phyloP scores from a whole-genome alignment of 768 basidiomycete genomes.

The Kwoniella dejecticola region DNA sequence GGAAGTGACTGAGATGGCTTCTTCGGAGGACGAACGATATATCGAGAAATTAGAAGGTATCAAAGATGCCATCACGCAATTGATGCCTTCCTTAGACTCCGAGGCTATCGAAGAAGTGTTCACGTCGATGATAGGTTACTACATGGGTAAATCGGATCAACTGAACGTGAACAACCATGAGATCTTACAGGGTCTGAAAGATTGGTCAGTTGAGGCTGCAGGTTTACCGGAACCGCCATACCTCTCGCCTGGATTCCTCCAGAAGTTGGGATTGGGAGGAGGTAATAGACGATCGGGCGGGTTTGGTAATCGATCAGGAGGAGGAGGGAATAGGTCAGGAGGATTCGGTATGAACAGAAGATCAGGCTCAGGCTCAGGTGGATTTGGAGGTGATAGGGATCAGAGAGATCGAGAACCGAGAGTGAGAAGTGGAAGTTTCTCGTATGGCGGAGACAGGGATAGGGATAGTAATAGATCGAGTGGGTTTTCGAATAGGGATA shows the following conservation, averaged over 20 bases:
- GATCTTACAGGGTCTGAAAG: conserved; percentile 64
- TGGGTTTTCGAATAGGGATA: neutral
- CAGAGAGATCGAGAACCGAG: neutral
- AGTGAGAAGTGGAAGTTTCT: conserved; percentile 7
- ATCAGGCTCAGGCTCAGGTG: too few species aligned
- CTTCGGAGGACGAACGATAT: conserved; percentile 61
- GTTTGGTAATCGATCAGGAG: conserved; percentile 22
- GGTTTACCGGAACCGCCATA: conserved; percentile 63
- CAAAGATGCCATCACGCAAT: conserved; percentile 42
- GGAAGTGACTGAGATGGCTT: conserved; percentile 61
- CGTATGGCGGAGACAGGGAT: conserved; percentile 1
- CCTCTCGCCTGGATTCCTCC: conserved; percentile 61
- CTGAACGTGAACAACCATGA: conserved; percentile 59
- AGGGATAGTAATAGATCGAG: conserved; percentile 7
- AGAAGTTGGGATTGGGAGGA: conserved; percentile 55
- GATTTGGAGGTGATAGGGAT: neutral
- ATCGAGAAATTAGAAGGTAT: conserved; percentile 44
- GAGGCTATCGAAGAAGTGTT: conserved; percentile 66
- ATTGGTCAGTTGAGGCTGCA: conserved; percentile 65
- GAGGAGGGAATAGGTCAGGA: conserved; percentile 5
- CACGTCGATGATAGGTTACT: conserved; percentile 72
- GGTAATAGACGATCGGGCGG: conserved; percentile 38
- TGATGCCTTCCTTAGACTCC: conserved; percentile 57
- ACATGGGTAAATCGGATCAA: conserved; percentile 61
- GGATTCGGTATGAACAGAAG: conserved; percentile 14